These are phyloP conservation scores for Seiridium unicorne DNA, from an alignment of 2,329 filamentous ascomycete genomes.

Conservation along the genomic window DNA sequence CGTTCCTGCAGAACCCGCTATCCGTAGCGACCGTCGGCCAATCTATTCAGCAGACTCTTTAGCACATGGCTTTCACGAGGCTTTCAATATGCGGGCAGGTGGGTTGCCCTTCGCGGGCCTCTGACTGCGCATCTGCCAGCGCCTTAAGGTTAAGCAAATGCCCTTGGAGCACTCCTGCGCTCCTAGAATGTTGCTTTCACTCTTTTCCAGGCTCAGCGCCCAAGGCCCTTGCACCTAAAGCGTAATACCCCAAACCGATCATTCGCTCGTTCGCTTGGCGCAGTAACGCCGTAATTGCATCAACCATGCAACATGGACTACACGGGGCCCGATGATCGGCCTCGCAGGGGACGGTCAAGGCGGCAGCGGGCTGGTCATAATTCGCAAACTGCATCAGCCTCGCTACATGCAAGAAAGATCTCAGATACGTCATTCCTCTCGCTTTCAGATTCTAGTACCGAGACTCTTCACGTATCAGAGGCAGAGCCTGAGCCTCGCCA, in stretches of 20 bases:
- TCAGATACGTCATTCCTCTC: neutral
- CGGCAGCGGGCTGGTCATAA: neutral
- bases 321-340: neutral
- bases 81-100: slow-evolving; percentile 2
- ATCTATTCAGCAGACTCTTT: neutral
- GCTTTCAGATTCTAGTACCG: slow-evolving; percentile 2
- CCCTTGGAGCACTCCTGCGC: neutral
- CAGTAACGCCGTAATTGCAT: slow-evolving; percentile 4
- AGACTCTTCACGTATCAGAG: neutral
- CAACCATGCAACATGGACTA: slow-evolving; percentile 7
- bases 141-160: slow-evolving; percentile 5
- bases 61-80: slow-evolving; percentile 4
- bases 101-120: neutral
- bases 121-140: neutral
- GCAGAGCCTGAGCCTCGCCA: neutral
- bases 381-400: slow-evolving; percentile 1
- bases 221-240: neutral
- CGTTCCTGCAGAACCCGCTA: slow-evolving; percentile 3
- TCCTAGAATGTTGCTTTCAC: slow-evolving; percentile 1
- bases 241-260: neutral
- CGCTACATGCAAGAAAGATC: slow-evolving; percentile 2
- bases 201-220: slow-evolving; percentile 1
- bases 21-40: no score
- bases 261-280: neutral
- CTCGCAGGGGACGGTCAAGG: neutral